Base-by-base conservation (phyloP, 352 stramenopile species). In the Thalassiosira mediterranea region DNA sequence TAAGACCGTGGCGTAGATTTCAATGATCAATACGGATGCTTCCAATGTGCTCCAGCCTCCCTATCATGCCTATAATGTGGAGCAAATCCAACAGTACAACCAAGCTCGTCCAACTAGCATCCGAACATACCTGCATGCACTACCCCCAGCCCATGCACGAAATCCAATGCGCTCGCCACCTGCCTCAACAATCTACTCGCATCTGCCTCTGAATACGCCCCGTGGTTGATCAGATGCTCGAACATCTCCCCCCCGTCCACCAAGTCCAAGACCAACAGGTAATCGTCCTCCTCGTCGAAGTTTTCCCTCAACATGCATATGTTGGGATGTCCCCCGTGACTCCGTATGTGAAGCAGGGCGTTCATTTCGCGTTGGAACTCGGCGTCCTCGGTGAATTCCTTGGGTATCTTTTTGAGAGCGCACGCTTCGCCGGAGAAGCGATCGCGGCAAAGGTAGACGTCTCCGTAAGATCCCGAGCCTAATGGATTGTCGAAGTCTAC, bases 321-420 rank as follows among this genome's bases (percentile, higher is more conserved):
- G 44, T 85, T 83, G 11, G 65, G 59, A 72, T 90, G 83, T 3
- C 79, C 83, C 29, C 83, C 84, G 48, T 87, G 72, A 1, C 80
- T 64, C 29, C 76, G 76, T 34, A 93, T 87, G 17, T 81, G 58
- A 15, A 91, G 40, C 11, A 93, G 37, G 0, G 87, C 85, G 37
- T 83, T 79, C 58, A 84, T 93, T 71, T 93, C 87, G 13, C 76
- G 54, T 64, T 83, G 72, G 70, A 91, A 90, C 19, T 68, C 53
- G 28, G 51, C 57, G 57, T 90, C 38, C 49, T 90, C 76, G 0
- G 87, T 93, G 40, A 81, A 89, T 56, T 81, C 49, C 72, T 93
- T 93, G 2, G 81, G 64, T 64, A 93, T 91, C 65, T 91, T 86
- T 56, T 93, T 93, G 2, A 93, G 28, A 3, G 88, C 88, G 31